These are phyloP conservation scores for Microsporum audouinii DNA, from an alignment of 2,329 filamentous ascomycete species.

Conservation along the genomic window DNA sequence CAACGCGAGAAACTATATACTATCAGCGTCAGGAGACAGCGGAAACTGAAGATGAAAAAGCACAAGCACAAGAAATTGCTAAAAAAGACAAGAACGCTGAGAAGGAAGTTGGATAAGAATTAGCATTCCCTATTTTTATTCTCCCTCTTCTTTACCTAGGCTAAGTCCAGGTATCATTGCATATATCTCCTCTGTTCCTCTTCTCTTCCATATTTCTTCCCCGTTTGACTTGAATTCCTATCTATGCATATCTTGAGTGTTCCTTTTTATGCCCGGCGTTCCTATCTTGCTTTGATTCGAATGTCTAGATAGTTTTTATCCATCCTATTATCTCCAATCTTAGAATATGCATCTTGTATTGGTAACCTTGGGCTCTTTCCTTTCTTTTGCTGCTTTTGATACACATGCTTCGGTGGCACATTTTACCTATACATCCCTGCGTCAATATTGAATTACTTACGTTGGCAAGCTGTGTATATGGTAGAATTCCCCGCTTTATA, in stretches of 20 bases:
- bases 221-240: neutral
- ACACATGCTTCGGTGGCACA: neutral
- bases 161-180: neutral
- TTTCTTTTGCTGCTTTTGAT: neutral
- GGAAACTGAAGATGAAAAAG: conserved; percentile 99
- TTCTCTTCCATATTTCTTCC: neutral
- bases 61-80: conserved; percentile 99
- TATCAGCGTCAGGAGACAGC: conserved; percentile 83
- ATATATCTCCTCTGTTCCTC: neutral
- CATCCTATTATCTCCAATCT: neutral
- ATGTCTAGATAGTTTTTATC: conserved; percentile 1
- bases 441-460: too few species aligned
- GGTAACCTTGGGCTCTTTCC: neutral
- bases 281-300: conserved; percentile 2
- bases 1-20: conserved; percentile 52
- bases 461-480: neutral
- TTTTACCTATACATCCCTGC: neutral
- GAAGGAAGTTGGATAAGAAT: conserved; percentile 67
- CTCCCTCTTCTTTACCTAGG: neutral
- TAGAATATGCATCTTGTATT: neutral
- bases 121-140: conserved; percentile 12
- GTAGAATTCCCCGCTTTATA: conserved; percentile 5
- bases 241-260: neutral
- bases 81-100: conserved; percentile 77
- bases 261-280: neutral